Evolutionary conservation across 1,284 basidiomycete genomes (phyloP).

Genomic region (Porodaedalea pini): DNA sequence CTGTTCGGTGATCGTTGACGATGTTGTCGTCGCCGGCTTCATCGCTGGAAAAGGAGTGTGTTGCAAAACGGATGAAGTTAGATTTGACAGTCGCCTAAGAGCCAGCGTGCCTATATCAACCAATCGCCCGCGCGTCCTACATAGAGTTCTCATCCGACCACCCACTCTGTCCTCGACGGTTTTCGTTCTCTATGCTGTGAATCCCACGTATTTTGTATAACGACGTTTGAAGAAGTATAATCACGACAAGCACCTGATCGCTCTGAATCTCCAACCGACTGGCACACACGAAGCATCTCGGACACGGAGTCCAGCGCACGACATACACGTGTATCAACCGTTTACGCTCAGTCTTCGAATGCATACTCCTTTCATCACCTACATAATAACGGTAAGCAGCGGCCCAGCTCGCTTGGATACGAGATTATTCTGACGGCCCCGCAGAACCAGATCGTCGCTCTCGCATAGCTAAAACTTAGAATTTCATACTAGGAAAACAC

Average conservation of each 20-base stretch:
- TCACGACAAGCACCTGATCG: neutral
- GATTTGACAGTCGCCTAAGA: neutral
- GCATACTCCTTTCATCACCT: neutral
- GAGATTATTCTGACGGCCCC: neutral
- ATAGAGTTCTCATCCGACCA: too few species aligned
- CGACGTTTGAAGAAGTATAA: neutral
- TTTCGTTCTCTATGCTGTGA: too few species aligned
- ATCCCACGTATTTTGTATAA: too few species aligned
- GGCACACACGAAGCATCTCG: neutral
- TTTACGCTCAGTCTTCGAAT: slow-evolving; percentile 3
- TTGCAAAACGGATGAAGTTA: neutral
- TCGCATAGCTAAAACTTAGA: neutral
- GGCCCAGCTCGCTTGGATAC: neutral
- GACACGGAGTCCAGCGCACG: slow-evolving; percentile 2
- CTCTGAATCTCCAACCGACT: neutral
- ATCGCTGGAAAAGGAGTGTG: neutral
- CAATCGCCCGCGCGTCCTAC: neutral
- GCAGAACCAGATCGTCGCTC: neutral
- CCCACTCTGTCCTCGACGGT: too few species aligned
- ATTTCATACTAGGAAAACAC: slow-evolving; percentile 5
- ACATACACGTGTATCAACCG: slow-evolving; percentile 13
- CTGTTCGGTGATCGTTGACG: neutral
- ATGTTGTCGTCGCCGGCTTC: neutral
- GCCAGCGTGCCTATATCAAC: too few species aligned
- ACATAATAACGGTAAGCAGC: neutral